phyloP scores from a whole-genome alignment of 2,329 filamentous ascomycete species.

The Lasiodiplodia hormozganensis region DNA sequence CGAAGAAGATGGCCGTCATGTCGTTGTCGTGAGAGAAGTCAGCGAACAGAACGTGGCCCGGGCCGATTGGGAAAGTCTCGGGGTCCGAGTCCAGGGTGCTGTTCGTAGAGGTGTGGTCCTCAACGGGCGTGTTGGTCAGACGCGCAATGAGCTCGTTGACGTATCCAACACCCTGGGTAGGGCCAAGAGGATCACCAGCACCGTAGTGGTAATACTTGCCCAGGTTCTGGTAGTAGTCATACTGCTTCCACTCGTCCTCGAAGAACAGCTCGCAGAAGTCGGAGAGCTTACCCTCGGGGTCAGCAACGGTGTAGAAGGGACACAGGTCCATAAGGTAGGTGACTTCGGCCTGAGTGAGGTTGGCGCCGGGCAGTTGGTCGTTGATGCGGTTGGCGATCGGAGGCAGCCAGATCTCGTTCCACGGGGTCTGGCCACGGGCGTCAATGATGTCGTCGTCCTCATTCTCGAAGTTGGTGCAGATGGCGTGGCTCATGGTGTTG shows the following conservation, averaged over 20 bases:
- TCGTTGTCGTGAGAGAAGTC: constrained; percentile 94
- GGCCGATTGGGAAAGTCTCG: constrained; percentile 72
- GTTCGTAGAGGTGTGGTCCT: constrained; percentile 79
- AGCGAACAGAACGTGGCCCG: constrained; percentile 70
- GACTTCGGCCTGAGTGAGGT: constrained; percentile 68
- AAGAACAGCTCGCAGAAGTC: constrained; percentile 80
- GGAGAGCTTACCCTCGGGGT: constrained; percentile 62
- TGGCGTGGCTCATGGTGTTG: constrained; percentile 80
- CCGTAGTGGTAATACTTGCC: constrained; percentile 87
- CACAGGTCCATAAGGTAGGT: constrained; percentile 87
- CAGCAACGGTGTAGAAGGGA: constrained; percentile 78
- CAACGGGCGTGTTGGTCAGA: constrained; percentile 71
- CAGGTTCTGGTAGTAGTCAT: constrained; percentile 81
- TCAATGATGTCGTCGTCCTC: constrained; percentile 61
- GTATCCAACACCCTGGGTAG: constrained; percentile 87
- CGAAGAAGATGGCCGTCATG: constrained; percentile 78
- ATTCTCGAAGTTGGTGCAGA: constrained; percentile 74
- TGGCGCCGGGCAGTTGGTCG: constrained; percentile 69
- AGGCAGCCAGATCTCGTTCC: constrained; percentile 69
- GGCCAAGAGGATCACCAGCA: constrained; percentile 76
- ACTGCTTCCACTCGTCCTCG: constrained; percentile 73
- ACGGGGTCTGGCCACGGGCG: constrained; percentile 59
- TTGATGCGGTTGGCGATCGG: constrained; percentile 75
- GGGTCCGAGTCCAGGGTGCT: constrained; percentile 72
- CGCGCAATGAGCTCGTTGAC: constrained; percentile 87